Evolutionary conservation across 805 yeast species (phyloP).

Genomic region (Brettanomyces sp.): DNA sequence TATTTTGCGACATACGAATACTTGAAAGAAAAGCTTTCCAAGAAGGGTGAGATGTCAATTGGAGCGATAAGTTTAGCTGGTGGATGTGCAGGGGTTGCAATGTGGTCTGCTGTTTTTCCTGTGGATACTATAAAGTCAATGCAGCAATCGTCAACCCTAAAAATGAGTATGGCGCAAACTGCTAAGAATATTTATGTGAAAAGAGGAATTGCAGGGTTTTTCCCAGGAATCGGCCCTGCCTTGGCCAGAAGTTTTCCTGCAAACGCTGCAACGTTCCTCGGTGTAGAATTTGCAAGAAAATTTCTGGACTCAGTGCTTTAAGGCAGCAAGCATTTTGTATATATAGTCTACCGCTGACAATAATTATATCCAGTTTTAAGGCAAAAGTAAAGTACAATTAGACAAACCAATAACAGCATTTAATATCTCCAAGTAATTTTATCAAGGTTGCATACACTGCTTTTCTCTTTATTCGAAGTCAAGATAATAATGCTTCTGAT

Average conservation of each 20-base stretch:
- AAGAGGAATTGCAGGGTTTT: slow-evolving; percentile 84
- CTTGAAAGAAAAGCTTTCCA: slow-evolving; percentile 54
- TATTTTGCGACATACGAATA: slow-evolving; percentile 92
- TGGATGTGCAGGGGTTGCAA: slow-evolving; percentile 90
- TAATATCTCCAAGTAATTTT: too few relatives aligned
- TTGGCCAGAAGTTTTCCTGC: slow-evolving; percentile 93
- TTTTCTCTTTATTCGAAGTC: too few relatives aligned
- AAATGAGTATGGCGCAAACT: slow-evolving; percentile 50
- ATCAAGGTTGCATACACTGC: too few relatives aligned
- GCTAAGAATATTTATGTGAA: slow-evolving; percentile 58
- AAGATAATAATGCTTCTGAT: too few relatives aligned
- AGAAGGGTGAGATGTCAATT: slow-evolving; percentile 42
- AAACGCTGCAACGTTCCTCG: slow-evolving; percentile 96
- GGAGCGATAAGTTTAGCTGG: slow-evolving; percentile 81
- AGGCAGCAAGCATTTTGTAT: too few relatives aligned
- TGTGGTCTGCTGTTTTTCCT: slow-evolving; percentile 97
- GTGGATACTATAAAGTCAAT: slow-evolving; percentile 87
- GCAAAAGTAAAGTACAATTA: too few relatives aligned
- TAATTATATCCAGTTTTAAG: too few relatives aligned
- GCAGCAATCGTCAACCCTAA: slow-evolving; percentile 56
- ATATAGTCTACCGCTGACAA: too few relatives aligned
- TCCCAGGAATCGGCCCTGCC: slow-evolving; percentile 98
- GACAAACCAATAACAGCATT: too few relatives aligned
- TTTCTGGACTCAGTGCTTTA: slow-evolving; percentile 10
- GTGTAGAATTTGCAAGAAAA: slow-evolving; percentile 70